Conservation (phyloP, 2,329 filamentous ascomycete species). For the Alternaria consortialis region DNA sequence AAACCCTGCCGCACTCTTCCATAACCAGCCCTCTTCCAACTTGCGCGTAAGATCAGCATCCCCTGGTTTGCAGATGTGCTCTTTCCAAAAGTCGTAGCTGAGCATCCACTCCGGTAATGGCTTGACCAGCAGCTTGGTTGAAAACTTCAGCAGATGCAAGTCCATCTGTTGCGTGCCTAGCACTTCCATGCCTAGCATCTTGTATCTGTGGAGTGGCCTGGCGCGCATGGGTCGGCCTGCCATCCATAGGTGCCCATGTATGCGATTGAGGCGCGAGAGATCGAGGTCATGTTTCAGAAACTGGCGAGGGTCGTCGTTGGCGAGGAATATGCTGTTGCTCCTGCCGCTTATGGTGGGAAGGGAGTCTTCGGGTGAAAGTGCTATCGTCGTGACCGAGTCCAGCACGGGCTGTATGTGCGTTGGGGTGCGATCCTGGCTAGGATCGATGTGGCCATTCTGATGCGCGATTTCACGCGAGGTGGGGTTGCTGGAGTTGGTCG, state of each 20-base stretch:
- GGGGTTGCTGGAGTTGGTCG: neutral
- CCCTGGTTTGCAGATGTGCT: conserved; percentile 27
- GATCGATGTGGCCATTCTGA: neutral
- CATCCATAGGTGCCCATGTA: conserved; percentile 50
- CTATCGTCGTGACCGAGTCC: conserved; percentile 28
- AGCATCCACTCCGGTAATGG: conserved; percentile 47
- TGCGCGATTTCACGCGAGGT: conserved; percentile 6
- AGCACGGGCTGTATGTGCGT: conserved; percentile 27
- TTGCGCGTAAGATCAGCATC: conserved; percentile 27
- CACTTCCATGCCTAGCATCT: conserved; percentile 45
- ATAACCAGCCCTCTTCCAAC: conserved; percentile 1
- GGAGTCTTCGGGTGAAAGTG: conserved; percentile 39
- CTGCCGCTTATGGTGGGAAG: conserved; percentile 45
- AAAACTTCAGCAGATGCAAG: conserved; percentile 48
- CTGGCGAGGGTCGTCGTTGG: conserved; percentile 33
- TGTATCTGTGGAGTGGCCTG: conserved; percentile 47
- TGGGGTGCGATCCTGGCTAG: neutral
- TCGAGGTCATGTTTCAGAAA: conserved; percentile 45
- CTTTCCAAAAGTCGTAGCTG: conserved; percentile 41
- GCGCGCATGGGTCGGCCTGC: conserved; percentile 49
- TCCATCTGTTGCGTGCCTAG: conserved; percentile 49
- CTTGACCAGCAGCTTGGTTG: conserved; percentile 43
- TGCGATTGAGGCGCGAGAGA: conserved; percentile 42
- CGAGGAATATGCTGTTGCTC: conserved; percentile 29
- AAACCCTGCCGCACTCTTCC: conserved; percentile 39